Evolutionary conservation across 192 early-diverging fungal species (phyloP), one percentile per base, ranked within the genome.

Genomic region (Chytriomyces confervae): DNA sequence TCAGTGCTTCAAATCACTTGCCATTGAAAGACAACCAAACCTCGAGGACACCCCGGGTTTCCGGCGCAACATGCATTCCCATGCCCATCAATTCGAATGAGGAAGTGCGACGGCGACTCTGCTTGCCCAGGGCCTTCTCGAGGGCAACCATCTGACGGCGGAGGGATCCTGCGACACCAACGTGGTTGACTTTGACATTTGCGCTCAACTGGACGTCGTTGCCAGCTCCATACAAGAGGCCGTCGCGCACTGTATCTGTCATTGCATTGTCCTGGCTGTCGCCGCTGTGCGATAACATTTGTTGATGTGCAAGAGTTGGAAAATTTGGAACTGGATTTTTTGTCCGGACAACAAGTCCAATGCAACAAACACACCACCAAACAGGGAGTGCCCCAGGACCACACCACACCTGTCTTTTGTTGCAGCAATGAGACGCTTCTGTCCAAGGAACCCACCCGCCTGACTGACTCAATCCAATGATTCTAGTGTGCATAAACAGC

Each of bases 241-340:
- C 72, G 61, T 74, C 72, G 3, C 72, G 72, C 29, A 74, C 62
- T 13, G 60, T 63, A 29, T 74, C 61, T 7, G 72, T 74, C 44
- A 27, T 48, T 20, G 11, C 23, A 16, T 18, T 8, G 44, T 46
- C 29, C 16, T 48, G 24, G 43, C 16, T 46, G 66, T 68, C 66
- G 2, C 24, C 63, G 57, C 23, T 23, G 57, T n/a, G 57, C 57
- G 23, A 23, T n/a, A 18, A 61, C 23, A 23, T 61, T 18, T 60
- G 13, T 5, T 61, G 57, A 61, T 61, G 16, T n/a, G 57, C 57
- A 61, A 61, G 18, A 4, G 57, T 23, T 23, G 23, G 16, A 23
- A 61, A 23, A n/a, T 61, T 61, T 1, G 57, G 23, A 61, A n/a
- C 1, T 61, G 1, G 57, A 61, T 61, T 61, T 61, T 60, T 61